Evolutionary conservation across 108 stramenopile genomes (phyloP).

Genomic region (Cyclostephanos invisitatus): DNA sequence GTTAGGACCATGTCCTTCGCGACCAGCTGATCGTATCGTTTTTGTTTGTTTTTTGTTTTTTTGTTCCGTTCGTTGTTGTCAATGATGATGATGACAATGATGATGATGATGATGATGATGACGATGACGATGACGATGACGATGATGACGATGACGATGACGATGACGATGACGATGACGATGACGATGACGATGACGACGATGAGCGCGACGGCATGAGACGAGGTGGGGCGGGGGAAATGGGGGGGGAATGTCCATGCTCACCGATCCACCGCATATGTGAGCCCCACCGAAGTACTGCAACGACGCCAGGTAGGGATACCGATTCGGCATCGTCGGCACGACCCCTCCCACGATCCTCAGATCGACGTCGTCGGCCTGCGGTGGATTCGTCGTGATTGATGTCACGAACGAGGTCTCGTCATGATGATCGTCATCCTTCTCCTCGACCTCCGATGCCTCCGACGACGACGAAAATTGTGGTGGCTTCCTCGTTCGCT

Average conservation of each 20-base stretch:
- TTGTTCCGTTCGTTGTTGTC: neutral
- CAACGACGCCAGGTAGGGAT: constrained; percentile 38
- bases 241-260: neutral
- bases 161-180: neutral
- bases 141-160: neutral
- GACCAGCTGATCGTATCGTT: constrained; percentile 30
- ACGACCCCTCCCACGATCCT: constrained; percentile 21
- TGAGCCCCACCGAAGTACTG: constrained; percentile 29
- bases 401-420: neutral
- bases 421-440: no score
- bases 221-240: no score
- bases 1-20: constrained; percentile 71
- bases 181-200: no score
- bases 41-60: no score
- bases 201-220: no score
- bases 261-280: constrained; percentile 28
- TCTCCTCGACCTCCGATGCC: no score
- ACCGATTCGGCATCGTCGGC: neutral
- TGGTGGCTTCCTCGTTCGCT: no score
- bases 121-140: neutral
- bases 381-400: neutral
- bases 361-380: neutral
- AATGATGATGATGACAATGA: neutral
- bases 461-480: no score
- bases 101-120: neutral